A percentile compares a stretch with the other conserved stretches of the same genome.
Conservation (phyloP, 2,329 filamentous ascomycete species). For the Aureobasidium sp. region DNA sequence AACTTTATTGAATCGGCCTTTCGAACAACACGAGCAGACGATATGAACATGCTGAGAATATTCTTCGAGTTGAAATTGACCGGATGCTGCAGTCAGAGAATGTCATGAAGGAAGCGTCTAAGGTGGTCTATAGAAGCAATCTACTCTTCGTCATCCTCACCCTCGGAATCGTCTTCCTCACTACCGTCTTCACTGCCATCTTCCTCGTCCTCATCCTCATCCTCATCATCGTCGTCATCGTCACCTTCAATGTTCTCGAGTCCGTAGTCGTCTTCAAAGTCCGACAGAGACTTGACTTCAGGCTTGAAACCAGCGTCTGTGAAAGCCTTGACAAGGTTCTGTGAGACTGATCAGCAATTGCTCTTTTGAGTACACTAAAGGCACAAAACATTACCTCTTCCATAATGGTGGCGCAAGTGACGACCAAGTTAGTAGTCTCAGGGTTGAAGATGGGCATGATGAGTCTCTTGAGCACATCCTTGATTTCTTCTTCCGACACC, state of each 20-base stretch:
- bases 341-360: slow-evolving; percentile 57
- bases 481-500: slow-evolving; percentile 69
- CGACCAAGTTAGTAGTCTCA: slow-evolving; percentile 72
- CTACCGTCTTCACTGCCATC: not conserved
- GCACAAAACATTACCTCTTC: slow-evolving; percentile 54
- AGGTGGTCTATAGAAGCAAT: not conserved
- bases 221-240: slow-evolving; percentile 59
- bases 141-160: slow-evolving; percentile 36
- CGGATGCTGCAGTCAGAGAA: not conserved
- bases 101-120: not conserved
- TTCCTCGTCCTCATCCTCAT: slow-evolving; percentile 44
- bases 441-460: slow-evolving; percentile 76
- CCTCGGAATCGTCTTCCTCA: slow-evolving; percentile 40
- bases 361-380: slow-evolving; percentile 52
- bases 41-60: too few species aligned
- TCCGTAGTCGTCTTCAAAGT: slow-evolving; percentile 88
- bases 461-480: slow-evolving; percentile 63
- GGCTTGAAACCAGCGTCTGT: slow-evolving; percentile 70
- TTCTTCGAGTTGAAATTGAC: too few species aligned
- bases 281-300: slow-evolving; percentile 61
- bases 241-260: slow-evolving; percentile 91
- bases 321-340: slow-evolving; percentile 73
- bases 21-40: too few species aligned
- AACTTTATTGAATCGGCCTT: too few species aligned
- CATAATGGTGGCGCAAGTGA: slow-evolving; percentile 83